These are phyloP conservation scores for Teunomyces kruisii DNA, from an alignment of 805 yeast species.

Conservation along the genomic window DNA sequence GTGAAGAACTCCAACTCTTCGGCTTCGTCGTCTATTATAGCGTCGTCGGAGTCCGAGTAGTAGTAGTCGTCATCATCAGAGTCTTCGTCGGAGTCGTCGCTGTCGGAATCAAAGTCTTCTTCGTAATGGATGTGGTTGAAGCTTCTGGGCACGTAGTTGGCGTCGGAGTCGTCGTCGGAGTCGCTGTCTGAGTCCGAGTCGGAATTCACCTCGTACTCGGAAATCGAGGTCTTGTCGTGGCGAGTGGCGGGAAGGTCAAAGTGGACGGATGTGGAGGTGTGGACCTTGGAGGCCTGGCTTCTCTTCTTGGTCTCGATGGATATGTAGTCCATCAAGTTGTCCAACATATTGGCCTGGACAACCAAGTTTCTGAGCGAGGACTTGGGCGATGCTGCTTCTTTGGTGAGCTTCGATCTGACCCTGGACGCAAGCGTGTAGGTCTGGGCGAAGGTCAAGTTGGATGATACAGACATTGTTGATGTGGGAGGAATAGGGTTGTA, in stretches of 20 bases:
- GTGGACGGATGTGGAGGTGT: conserved; percentile 11
- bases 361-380: conserved; percentile 59
- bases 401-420: conserved; percentile 63
- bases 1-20: background rate
- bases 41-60: conserved; percentile 15
- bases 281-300: conserved; percentile 6
- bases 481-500: too few species aligned
- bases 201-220: conserved; percentile 40
- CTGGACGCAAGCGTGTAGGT: conserved; percentile 62
- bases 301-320: conserved; percentile 27
- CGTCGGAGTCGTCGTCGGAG: conserved; percentile 16
- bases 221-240: conserved; percentile 27
- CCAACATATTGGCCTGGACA: conserved; percentile 70
- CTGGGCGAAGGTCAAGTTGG: conserved; percentile 40
- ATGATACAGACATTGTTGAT: background rate
- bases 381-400: conserved; percentile 59
- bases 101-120: conserved; percentile 23
- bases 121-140: conserved; percentile 5
- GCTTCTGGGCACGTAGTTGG: conserved; percentile 15
- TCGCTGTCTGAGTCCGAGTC: conserved; percentile 28
- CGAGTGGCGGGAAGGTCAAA: conserved; percentile 14
- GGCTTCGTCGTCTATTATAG: conserved; percentile 1
- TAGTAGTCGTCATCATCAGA: conserved; percentile 21
- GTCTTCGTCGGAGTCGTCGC: conserved; percentile 16
- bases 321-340: conserved; percentile 57